Evolutionary conservation across 352 stramenopile species (phyloP).

Genomic region (Phytophthora fragariae): DNA sequence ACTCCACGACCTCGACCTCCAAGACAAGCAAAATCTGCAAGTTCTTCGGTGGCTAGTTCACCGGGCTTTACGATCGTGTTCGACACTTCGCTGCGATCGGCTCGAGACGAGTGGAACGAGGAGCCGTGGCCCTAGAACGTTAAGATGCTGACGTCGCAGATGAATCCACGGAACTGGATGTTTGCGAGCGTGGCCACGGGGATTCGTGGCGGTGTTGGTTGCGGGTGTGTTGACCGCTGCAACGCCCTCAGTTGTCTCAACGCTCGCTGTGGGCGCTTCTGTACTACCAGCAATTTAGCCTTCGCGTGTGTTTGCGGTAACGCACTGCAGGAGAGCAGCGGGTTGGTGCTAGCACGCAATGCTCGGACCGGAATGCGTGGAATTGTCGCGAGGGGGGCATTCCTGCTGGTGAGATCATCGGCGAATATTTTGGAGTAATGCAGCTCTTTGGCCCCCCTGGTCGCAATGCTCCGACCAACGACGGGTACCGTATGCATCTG

Average conservation of each 20-base stretch:
- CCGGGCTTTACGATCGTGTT: no score
- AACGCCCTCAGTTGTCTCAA: not conserved
- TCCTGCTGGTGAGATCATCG: not conserved
- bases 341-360: not conserved
- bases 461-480: not conserved
- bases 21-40: no score
- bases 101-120: no score
- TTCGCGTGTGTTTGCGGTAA: not conserved
- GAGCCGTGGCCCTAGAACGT: no score
- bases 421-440: not conserved
- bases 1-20: no score
- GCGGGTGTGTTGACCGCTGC: not conserved
- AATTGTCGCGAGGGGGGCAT: not conserved
- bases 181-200: no score
- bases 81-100: no score
- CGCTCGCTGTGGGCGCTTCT: not conserved
- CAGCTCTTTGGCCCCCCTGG: not conserved
- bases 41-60: no score
- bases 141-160: no score
- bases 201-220: no score
- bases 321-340: not conserved
- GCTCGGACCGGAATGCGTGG: not conserved
- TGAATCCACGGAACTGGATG: no score
- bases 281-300: not conserved
- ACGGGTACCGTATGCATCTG: not conserved